phyloP scores from a whole-genome alignment of 805 yeast genomes.

The Kodamaea restingae region DNA sequence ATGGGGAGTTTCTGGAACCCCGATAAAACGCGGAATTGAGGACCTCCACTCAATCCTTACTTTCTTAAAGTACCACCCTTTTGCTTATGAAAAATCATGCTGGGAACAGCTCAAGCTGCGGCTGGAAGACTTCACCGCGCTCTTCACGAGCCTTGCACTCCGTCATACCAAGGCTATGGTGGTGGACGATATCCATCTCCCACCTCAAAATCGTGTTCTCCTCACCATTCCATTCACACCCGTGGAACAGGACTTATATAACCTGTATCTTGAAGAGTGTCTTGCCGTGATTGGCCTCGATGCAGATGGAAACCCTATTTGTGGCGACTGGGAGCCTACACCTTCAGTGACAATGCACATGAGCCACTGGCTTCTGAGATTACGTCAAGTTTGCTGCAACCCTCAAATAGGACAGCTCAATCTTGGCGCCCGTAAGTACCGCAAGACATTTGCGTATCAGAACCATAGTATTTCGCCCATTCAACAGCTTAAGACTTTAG shows the following conservation, averaged over 20 bases:
- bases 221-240: slow-evolving; percentile 73
- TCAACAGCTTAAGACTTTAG: slow-evolving; percentile 44
- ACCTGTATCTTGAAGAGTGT: slow-evolving; percentile 59
- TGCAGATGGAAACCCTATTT: slow-evolving; percentile 47
- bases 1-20: slow-evolving; percentile 98
- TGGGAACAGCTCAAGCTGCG: slow-evolving; percentile 34
- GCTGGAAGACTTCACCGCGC: slow-evolving; percentile 26
- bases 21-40: slow-evolving; percentile 60
- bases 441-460: slow-evolving; percentile 15
- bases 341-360: slow-evolving; percentile 40
- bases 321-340: slow-evolving; percentile 48
- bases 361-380: slow-evolving; percentile 63
- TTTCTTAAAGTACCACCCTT: slow-evolving; percentile 67
- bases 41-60: slow-evolving; percentile 71
- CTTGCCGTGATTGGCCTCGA: slow-evolving; percentile 51
- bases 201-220: slow-evolving; percentile 69
- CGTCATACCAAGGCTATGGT: slow-evolving; percentile 88
- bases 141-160: slow-evolving; percentile 56
- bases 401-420: slow-evolving; percentile 48
- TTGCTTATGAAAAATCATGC: slow-evolving; percentile 40
- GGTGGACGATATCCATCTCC: slow-evolving; percentile 67
- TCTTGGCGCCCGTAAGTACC: slow-evolving; percentile 21
- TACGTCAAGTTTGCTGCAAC: slow-evolving; percentile 83
- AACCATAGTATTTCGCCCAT: slow-evolving; percentile 17
- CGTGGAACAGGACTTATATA: slow-evolving; percentile 81